Evolutionary conservation across 2,329 filamentous ascomycete genomes (phyloP).

Genomic region (Fusarium sp.): DNA sequence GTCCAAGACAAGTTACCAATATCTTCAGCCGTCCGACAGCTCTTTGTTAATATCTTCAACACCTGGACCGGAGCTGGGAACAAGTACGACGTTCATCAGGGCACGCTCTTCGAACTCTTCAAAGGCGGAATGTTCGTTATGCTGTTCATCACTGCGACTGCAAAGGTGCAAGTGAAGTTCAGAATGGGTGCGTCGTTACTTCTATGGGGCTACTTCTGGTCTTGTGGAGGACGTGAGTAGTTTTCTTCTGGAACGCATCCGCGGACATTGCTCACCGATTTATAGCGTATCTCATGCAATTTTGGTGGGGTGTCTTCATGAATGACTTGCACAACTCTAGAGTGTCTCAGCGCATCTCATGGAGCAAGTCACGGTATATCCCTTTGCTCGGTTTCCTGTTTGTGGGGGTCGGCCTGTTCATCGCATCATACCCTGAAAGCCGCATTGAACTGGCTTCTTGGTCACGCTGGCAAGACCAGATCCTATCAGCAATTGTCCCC

Average conservation of each 20-base stretch:
- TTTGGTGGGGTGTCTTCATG: neutral
- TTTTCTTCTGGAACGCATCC: rapidly evolving
- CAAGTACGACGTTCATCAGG: neutral
- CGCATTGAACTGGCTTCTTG: neutral
- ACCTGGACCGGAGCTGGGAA: neutral
- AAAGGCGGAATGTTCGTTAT: neutral
- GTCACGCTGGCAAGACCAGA: neutral
- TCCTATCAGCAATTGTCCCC: neutral
- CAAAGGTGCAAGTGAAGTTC: neutral
- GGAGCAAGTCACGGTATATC: neutral
- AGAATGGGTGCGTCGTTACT: neutral
- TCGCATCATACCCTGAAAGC: neutral
- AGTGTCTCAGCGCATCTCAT: neutral
- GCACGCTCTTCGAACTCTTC: neutral
- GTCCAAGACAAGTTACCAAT: neutral
- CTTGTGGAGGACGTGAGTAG: neutral
- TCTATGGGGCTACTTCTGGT: neutral
- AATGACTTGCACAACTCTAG: neutral
- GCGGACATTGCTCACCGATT: neutral
- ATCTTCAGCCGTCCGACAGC: neutral
- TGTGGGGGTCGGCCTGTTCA: neutral
- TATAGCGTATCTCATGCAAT: neutral
- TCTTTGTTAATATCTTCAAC: neutral
- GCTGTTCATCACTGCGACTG: neutral
- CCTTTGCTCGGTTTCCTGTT: neutral